Base-by-base conservation (phyloP, 352 stramenopile genomes). In the Pythium dissimile region DNA sequence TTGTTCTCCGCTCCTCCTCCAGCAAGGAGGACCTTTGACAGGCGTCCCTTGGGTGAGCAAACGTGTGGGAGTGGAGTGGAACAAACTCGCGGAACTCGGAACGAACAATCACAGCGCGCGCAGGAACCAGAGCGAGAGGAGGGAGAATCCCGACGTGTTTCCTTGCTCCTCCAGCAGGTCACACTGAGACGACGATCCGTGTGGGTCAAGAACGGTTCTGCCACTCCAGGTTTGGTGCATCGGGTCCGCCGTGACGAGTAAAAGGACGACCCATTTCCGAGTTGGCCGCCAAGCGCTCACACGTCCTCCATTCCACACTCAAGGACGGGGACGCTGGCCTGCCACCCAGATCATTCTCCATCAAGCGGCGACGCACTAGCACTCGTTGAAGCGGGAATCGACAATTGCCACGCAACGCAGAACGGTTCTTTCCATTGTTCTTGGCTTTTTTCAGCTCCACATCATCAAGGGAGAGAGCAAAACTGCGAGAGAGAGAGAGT, bases 51-150 rank as follows among this genome's bases (percentile, higher is more conserved):
- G 35, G 2, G 16, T 42, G 35, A 42, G 35, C n/a, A n/a, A n/a
- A n/a, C 34, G 34, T 16, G 43, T 23, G 3, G 24, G 9, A 48
- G 16, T 34, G 21, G 26, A 34, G 15, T 13, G 26, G 20, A 10
- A 53, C 45, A 60, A 53, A 46, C 21, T 47, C 37, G 38, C 43
- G 54, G 54, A 61, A 61, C 54, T 30, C 54, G 54, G 54, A 45
- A 46, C 54, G 54, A 61, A 61, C 42, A 24, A 23, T 43, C 53
- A 18, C 8, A 16, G 53, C 53, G 50, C 32, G 35, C 7, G 18
- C 18, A n/a, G 16, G 52, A 37, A 59, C 52, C 52, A 34, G 37
- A 39, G 24, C 30, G 28, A 52, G 39, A 28, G 32, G 48, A 46
- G 48, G 24, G 32, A 45, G 45, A 53, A 34, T 4, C 28, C 18